phyloP scores from a whole-genome alignment of 2,329 filamentous ascomycete species.

The Beauveria caledonica region DNA sequence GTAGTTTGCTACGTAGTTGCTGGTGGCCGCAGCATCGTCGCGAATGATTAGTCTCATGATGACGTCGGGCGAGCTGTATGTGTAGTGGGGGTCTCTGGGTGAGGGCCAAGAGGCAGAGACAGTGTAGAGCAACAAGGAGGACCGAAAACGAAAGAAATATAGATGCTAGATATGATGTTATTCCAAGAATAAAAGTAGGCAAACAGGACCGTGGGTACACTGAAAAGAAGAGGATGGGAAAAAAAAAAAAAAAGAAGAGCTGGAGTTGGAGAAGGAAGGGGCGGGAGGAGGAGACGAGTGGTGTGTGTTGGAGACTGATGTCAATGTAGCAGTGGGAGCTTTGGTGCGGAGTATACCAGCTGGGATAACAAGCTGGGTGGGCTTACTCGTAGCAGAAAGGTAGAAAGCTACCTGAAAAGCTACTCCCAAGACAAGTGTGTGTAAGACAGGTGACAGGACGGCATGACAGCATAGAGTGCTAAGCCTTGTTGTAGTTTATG shows the following conservation, averaged over 20 bases:
- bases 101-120: neutral
- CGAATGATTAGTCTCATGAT: conserved; percentile 77
- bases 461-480: neutral
- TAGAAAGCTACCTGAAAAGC: no score
- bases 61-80: conserved; percentile 12
- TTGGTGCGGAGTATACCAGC: conserved; percentile 9
- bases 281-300: neutral
- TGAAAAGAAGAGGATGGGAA: conserved; percentile 14
- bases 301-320: neutral
- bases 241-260: conserved; percentile 5
- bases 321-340: conserved; percentile 4
- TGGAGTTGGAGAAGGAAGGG: conserved; percentile 9
- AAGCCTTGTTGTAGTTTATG: neutral
- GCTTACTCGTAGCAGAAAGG: neutral
- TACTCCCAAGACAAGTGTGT: neutral
- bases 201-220: neutral
- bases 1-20: conserved; percentile 72
- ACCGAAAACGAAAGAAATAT: neutral
- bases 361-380: neutral
- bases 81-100: neutral
- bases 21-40: conserved; percentile 60
- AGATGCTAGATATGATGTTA: neutral
- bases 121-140: neutral
- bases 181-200: neutral
- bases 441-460: no score